A percentile compares a stretch with the other conserved stretches of the same genome.
phyloP scores from a whole-genome alignment of 257 asterid genomes.

The Henckelia pumila region DNA sequence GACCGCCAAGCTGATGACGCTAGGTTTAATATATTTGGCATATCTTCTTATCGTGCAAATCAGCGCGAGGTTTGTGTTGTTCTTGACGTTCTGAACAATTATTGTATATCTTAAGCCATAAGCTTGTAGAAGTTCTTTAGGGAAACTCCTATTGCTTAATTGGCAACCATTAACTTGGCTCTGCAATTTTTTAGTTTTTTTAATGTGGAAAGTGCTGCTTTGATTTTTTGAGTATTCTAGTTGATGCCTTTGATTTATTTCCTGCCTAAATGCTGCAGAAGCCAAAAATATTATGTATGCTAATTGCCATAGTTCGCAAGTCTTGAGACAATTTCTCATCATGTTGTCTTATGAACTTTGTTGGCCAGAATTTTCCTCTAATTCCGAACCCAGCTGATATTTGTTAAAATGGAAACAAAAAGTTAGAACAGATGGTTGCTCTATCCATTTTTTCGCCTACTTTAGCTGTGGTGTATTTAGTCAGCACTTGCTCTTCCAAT shows the following conservation, averaged over 20 bases:
- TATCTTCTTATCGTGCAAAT: conserved; percentile 82
- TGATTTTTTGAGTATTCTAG: conserved; percentile 8
- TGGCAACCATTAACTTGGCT: conserved; percentile 2
- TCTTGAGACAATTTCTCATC: neutral
- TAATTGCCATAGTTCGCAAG: too few relatives aligned
- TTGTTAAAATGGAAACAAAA: neutral
- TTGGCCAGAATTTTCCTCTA: neutral
- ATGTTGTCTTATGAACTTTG: neutral
- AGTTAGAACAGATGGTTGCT: neutral
- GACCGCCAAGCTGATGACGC: conserved; percentile 76
- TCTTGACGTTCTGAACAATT: neutral
- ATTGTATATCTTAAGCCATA: conserved; percentile 6
- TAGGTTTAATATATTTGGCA: conserved; percentile 85
- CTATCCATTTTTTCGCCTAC: conserved; percentile 7
- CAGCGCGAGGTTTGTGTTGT: conserved; percentile 71
- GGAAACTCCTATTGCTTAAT: neutral
- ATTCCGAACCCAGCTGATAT: neutral
- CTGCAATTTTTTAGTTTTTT: neutral
- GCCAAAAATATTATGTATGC: neutral
- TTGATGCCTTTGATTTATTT: conserved; percentile 10
- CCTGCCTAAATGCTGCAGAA: neutral
- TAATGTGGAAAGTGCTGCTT: conserved; percentile 7
- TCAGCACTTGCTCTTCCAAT: neutral
- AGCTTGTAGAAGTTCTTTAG: neutral
- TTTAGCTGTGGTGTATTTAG: neutral